Conservation (phyloP, 176 grass and related monocot genomes). For the Ensete glaucum region DNA sequence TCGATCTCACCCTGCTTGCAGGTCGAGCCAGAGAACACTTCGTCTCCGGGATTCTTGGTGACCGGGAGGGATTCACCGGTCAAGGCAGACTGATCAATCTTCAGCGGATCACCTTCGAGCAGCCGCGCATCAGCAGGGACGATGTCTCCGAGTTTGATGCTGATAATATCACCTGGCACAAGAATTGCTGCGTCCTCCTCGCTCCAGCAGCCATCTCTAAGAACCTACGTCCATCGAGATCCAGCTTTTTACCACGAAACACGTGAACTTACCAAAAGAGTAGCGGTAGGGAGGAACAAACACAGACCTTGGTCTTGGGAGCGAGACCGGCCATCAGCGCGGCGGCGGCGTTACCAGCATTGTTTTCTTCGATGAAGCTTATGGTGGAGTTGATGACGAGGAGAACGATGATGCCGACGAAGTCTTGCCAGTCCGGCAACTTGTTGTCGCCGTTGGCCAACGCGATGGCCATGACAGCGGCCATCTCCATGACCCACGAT, state of each 20-base stretch:
- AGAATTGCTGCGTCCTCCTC: conserved; percentile 63
- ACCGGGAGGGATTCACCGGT: conserved; percentile 82
- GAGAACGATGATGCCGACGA: conserved; percentile 64
- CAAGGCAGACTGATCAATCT: conserved; percentile 86
- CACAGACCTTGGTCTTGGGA: conserved; percentile 49
- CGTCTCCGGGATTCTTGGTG: conserved; percentile 49
- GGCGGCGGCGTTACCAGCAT: conserved; percentile 72
- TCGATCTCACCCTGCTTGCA: conserved; percentile 94
- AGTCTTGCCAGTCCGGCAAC: conserved; percentile 91
- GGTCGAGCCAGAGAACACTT: conserved; percentile 75
- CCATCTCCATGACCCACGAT: conserved; percentile 87
- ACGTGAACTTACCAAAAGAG: not conserved
- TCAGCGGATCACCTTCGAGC: conserved; percentile 64
- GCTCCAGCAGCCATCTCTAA: conserved; percentile 56
- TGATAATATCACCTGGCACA: conserved; percentile 80
- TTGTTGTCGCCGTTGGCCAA: conserved; percentile 50
- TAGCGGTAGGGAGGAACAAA: not conserved
- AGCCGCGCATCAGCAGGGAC: conserved; percentile 70
- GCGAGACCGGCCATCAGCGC: conserved; percentile 90
- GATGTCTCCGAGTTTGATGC: conserved; percentile 82
- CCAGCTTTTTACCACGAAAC: not conserved
- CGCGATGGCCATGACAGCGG: conserved; percentile 74
- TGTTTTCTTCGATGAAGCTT: conserved; percentile 70
- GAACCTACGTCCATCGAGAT: conserved; percentile 25
- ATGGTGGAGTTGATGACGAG: conserved; percentile 74